These are phyloP conservation scores for Deakozyma indianensis DNA, from an alignment of 805 yeast species.

Conservation along the genomic window DNA sequence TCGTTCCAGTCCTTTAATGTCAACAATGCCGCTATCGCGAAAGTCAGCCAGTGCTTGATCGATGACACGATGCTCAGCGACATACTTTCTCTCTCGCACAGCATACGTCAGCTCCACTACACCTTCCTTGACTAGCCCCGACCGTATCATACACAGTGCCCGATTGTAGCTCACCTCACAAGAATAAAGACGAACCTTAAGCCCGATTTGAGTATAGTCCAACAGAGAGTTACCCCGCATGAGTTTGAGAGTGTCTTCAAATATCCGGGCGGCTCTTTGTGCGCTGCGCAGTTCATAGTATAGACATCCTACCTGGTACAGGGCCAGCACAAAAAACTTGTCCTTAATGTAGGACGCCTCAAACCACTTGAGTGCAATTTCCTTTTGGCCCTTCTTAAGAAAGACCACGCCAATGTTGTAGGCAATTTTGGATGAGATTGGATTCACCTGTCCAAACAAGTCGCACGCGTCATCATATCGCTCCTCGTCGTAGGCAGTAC, in stretches of 20 bases:
- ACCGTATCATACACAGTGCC: conserved; percentile 2
- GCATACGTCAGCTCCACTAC: conserved; percentile 2
- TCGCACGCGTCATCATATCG: conserved; percentile 2
- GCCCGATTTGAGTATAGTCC: conserved; percentile 4
- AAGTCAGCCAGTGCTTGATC: not conserved
- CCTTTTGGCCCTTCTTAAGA: conserved; percentile 3
- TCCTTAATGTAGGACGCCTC: conserved; percentile 3
- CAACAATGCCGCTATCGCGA: not conserved
- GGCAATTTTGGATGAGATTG: conserved; percentile 3
- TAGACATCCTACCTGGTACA: conserved; percentile 3
- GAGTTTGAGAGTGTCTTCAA: conserved; percentile 3
- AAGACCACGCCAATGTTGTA: conserved; percentile 4
- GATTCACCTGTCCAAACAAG: conserved; percentile 2
- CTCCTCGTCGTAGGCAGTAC: conserved; percentile 3
- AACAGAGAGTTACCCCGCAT: conserved; percentile 6
- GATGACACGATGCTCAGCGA: conserved; percentile 1
- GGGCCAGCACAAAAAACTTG: conserved; percentile 3
- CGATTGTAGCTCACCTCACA: conserved; percentile 1
- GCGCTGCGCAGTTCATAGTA: conserved; percentile 2
- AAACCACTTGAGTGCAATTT: conserved; percentile 3
- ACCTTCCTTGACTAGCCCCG: conserved; percentile 2
- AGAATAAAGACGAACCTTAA: not conserved
- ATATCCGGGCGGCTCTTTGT: conserved; percentile 3
- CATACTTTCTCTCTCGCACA: not conserved
- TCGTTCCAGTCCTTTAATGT: not conserved